Percentiles rank a stretch among this genome's conserved stretches.
Conservation (phyloP, 768 basidiomycete genomes). For the Russula griseocarnosa region DNA sequence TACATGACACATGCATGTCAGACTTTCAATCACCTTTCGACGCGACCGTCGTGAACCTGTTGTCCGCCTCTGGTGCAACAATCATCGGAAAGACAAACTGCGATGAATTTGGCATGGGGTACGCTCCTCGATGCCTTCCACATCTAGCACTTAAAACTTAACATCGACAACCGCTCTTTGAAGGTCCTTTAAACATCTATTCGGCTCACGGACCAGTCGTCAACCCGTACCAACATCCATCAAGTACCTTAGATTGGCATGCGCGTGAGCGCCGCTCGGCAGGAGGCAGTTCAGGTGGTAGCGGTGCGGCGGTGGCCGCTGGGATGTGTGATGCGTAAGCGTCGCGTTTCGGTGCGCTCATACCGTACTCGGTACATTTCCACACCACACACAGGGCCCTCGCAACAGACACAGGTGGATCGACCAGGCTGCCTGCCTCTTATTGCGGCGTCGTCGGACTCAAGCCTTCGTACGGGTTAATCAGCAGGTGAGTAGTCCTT, state of each 20-base stretch:
- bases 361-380: conserved; percentile 3
- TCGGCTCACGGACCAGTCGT: conserved; percentile 71
- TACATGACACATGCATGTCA: conserved; percentile 32
- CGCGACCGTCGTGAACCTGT: conserved; percentile 71
- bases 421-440: conserved; percentile 86
- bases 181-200: conserved; percentile 78
- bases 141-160: background rate
- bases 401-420: conserved; percentile 95
- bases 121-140: conserved; percentile 27
- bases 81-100: conserved; percentile 90
- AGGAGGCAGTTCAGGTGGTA: conserved; percentile 93
- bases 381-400: conserved; percentile 55
- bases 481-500: conserved; percentile 60
- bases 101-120: conserved; percentile 99
- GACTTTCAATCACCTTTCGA: conserved; percentile 79
- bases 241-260: conserved; percentile 30
- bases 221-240: conserved; percentile 56
- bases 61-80: conserved; percentile 60
- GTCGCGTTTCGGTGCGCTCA: background rate
- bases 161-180: background rate
- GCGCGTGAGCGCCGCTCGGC: conserved; percentile 54
- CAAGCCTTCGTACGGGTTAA: conserved; percentile 91
- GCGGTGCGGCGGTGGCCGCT: conserved; percentile 87
- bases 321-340: conserved; percentile 81
- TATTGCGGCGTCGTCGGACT: conserved; percentile 91